Conservation (phyloP, 306 rosid species). For the Ammopiptanthus mongolicus region DNA sequence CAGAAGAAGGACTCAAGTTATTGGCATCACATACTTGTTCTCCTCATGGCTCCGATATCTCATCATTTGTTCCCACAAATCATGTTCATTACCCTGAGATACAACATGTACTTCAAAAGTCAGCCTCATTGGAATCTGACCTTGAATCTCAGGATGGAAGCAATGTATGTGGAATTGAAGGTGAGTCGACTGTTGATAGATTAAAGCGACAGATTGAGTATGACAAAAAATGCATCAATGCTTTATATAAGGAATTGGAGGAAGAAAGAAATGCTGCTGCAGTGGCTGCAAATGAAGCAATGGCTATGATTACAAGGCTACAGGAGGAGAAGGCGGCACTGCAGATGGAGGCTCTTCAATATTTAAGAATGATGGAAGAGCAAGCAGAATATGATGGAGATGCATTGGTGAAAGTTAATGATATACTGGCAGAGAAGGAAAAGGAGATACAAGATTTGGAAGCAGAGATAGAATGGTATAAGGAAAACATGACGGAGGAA, state of each 20-base stretch:
- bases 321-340: constrained; percentile 91
- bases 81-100: constrained; percentile 25
- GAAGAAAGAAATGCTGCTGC: constrained; percentile 84
- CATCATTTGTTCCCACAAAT: constrained; percentile 26
- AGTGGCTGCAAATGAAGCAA: constrained; percentile 76
- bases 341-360: constrained; percentile 86
- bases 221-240: constrained; percentile 48
- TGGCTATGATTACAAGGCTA: constrained; percentile 94
- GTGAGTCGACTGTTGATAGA: constrained; percentile 43
- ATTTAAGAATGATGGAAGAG: constrained; percentile 93
- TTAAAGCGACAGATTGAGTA: constrained; percentile 51
- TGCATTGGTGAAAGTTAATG: constrained; percentile 67
- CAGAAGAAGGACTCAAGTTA: constrained; percentile 29
- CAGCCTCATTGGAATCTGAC: constrained; percentile 44
- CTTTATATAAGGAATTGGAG: constrained; percentile 61
- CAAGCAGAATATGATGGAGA: constrained; percentile 92
- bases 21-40: constrained; percentile 14
- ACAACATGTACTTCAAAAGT: constrained; percentile 27
- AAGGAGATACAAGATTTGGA: constrained; percentile 75
- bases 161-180: constrained; percentile 59
- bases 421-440: constrained; percentile 73
- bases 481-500: constrained; percentile 25
- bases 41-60: constrained; percentile 8
- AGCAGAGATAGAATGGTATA: constrained; percentile 61
- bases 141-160: constrained; percentile 56